Base-by-base conservation (phyloP, 2,329 filamentous ascomycete species). In the Sclerotinia subarctica region DNA sequence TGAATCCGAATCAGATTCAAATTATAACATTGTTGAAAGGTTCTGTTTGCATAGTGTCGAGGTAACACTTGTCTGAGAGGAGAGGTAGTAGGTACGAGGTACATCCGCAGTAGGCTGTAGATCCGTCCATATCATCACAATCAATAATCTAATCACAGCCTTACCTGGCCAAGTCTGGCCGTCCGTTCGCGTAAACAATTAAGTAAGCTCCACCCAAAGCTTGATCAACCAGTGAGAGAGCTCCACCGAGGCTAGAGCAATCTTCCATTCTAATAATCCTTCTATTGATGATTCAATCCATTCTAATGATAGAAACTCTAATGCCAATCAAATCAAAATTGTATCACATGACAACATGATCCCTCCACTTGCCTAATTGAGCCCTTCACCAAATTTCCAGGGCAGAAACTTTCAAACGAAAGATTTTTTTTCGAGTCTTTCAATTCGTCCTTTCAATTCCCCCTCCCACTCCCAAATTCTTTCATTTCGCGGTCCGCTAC, bases 401-500 rank as follows among this genome's bases (percentile, higher is more conserved):
- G 13, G 29, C 58, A 60, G 58, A 51, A 62, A 62, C 58, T 62
- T 62, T 5, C 44, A 51, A 62, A 62, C 32, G 59, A 62, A 62
- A 62, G 15, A 51, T 26, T 62, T 62, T 56, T 56, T 38, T 38
- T 42, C n/a, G 29, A 51, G 59, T 21, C 51, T 51, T 62, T 62
- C 59, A 51, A 62, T 62, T 62, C 59, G 59, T 51, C 15, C 24
- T 26, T 35, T n/a, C 21, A 13, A 35, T 49, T 42, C 26, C 21
- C 17, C 38, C 35, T 24, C n/a, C 38, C 19, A 42, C 15, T n/a
- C 7, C 46, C 44, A 49, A 38, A 29, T 59, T 26, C 26, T 47
- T 35, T n/a, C 10, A 24, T 47, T 21, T 65, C 42, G 65, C 47
- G 58, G 65, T 67, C 65, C 73, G 72, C 73, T 42, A 72, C 69